These are phyloP conservation scores for Leucocoprinus birnbaumii DNA, from an alignment of 768 basidiomycete species.

Conservation along the genomic window DNA sequence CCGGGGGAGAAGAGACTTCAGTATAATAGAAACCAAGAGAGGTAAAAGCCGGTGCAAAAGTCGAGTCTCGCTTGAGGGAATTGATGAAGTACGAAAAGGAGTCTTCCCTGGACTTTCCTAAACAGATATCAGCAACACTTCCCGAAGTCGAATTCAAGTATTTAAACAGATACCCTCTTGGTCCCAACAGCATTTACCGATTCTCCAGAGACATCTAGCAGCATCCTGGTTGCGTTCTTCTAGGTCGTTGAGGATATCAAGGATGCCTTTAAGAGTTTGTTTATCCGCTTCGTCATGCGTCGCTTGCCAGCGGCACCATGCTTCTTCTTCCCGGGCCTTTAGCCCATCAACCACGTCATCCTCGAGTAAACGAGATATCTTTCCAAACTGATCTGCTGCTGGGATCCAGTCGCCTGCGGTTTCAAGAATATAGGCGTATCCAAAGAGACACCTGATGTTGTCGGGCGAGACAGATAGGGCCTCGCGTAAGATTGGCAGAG, in stretches of 20 bases:
- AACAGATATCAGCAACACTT: conserved; percentile 3
- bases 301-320: conserved; percentile 76
- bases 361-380: conserved; percentile 46
- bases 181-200: conserved; percentile 77
- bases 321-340: conserved; percentile 76
- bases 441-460: conserved; percentile 68
- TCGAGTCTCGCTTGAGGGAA: conserved; percentile 69
- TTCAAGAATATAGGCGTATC: conserved; percentile 72
- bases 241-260: conserved; percentile 39
- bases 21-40: conserved; percentile 90
- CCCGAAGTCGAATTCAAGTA: too few relatives aligned
- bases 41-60: conserved; percentile 90
- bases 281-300: conserved; percentile 45
- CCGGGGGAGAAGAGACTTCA: conserved; percentile 66
- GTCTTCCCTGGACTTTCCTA: conserved; percentile 52
- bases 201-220: conserved; percentile 82
- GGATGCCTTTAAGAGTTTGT: conserved; percentile 43
- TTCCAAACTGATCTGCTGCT: conserved; percentile 60
- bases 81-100: conserved; percentile 80
- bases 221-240: conserved; percentile 53
- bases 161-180: too few relatives aligned
- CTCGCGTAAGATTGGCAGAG: conserved; percentile 69
- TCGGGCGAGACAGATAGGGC: conserved; percentile 61
- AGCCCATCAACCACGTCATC: conserved; percentile 45
- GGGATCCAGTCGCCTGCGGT: conserved; percentile 62